phyloP scores from a whole-genome alignment of 495 filamentous ascomycete species.

The Xylaria palmicola region DNA sequence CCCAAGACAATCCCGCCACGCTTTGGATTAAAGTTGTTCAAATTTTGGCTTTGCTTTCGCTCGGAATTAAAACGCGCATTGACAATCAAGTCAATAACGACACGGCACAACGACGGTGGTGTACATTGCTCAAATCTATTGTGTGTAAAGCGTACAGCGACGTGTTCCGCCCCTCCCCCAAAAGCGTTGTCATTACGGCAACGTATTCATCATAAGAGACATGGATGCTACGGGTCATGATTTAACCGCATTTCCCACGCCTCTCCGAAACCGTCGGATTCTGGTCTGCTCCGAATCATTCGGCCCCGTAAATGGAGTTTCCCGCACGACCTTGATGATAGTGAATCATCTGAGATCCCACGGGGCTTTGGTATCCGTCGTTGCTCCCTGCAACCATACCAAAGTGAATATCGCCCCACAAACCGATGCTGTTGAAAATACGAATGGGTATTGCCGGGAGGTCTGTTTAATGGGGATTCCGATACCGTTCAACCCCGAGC shows the following conservation, averaged over 20 bases:
- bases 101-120: neutral
- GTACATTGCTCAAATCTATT: neutral
- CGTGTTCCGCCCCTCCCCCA: neutral
- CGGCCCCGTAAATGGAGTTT: slow-evolving; percentile 66
- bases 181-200: neutral
- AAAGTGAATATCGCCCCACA: slow-evolving; percentile 35
- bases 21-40: neutral
- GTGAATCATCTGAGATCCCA: slow-evolving; percentile 58
- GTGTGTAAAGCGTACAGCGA: neutral
- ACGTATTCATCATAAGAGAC: neutral
- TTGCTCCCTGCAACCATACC: slow-evolving; percentile 53
- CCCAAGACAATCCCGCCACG: neutral
- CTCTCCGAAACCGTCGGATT: slow-evolving; percentile 52
- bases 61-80: neutral
- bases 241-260: slow-evolving; percentile 40
- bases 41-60: neutral
- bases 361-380: slow-evolving; percentile 56
- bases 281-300: slow-evolving; percentile 64
- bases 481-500: slow-evolving; percentile 63
- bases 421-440: slow-evolving; percentile 18
- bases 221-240: slow-evolving; percentile 16
- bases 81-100: neutral
- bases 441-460: slow-evolving; percentile 1
- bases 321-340: slow-evolving; percentile 60
- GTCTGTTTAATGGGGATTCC: slow-evolving; percentile 57